Percentiles rank a stretch among this genome's conserved stretches.
Evolutionary conservation across 1,284 basidiomycete genomes (phyloP).

Genomic region (Singerocomus inundabilis): DNA sequence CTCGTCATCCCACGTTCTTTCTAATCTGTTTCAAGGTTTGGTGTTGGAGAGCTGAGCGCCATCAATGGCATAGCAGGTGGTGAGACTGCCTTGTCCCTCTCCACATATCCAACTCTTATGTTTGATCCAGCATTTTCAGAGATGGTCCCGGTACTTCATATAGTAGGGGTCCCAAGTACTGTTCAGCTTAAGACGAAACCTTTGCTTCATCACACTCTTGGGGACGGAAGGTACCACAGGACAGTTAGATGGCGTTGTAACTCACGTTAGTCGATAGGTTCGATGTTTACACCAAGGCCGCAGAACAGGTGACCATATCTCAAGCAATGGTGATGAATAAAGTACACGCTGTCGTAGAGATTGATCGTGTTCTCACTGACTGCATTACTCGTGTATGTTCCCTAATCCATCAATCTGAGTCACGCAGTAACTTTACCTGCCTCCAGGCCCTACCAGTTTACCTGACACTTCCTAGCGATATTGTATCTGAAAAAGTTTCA

Average conservation of each 20-base stretch:
- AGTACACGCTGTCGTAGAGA: constrained; percentile 60
- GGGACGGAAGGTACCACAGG: constrained; percentile 62
- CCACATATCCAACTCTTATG: not conserved
- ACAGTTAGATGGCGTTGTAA: not conserved
- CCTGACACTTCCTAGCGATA: constrained; percentile 83
- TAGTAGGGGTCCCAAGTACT: constrained; percentile 86
- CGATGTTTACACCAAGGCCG: constrained; percentile 78
- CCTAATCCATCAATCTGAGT: not conserved
- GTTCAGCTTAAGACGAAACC: constrained; percentile 66
- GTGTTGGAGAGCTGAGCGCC: constrained; percentile 87
- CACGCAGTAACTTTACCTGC: not conserved
- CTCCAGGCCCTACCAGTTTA: constrained; percentile 82
- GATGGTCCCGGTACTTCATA: constrained; percentile 89
- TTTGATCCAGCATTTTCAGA: constrained; percentile 70
- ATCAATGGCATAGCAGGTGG: constrained; percentile 79
- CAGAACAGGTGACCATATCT: constrained; percentile 73
- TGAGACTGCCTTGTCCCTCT: constrained; percentile 21
- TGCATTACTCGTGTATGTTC: constrained; percentile 61
- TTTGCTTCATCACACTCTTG: constrained; percentile 84
- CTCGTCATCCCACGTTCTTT: not conserved
- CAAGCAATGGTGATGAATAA: constrained; percentile 61
- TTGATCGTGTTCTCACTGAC: constrained; percentile 78
- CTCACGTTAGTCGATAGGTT: constrained; percentile 43
- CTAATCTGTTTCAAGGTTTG: constrained; percentile 60
- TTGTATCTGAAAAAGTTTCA: constrained; percentile 72